Base-by-base conservation (phyloP, 345 rosid genomes). In the Eucalyptus pauciflora region DNA sequence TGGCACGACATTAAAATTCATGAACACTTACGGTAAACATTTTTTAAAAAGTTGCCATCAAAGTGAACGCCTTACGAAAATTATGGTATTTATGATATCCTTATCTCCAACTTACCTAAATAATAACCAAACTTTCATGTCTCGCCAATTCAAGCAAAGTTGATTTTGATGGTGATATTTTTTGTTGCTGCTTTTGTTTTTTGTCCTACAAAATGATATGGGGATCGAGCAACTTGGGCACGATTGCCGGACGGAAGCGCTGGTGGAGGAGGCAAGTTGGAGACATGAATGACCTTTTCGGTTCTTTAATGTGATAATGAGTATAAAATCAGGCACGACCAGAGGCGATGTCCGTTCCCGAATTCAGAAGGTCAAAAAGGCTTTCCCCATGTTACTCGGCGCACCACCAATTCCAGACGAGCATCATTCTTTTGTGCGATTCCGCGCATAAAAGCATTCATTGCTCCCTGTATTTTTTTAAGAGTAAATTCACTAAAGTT, bases 21-120 rank as follows among this genome's bases (percentile, higher is more conserved):
- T 5, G 20, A 37, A 6, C 14, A 18, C 14, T 18, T 37, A 11
- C 0, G 8, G 5, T 37, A 25, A 18, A 10, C 14, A 2, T 10
- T 5, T 33, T 71, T 76, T 10, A 2, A 37, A 76, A 76, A 3
- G 4, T 76, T 5, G 8, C 4, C 27, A 13, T 20, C 27, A 71
- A 71, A 20, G 25, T 6, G 2, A 71, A 6, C 5, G 3, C 14
- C 14, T 6, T 10, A 18, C 7, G 7, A 37, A 71, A 31, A 10
- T 71, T 18, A 17, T 9, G 27, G 3, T 37, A 37, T 37, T 76
- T 18, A 43, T 20, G 8, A 37, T 18, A 1, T 76, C 1, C 15
- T 10, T 3, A 33, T 16, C 46, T 12, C 8, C 27, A 5, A 76
- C 27, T 76, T 18, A 76, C 27, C 27, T 20, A 37, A 37, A 76